Evolutionary conservation across 306 rosid genomes (phyloP).

Genomic region (Medicago arabica): DNA sequence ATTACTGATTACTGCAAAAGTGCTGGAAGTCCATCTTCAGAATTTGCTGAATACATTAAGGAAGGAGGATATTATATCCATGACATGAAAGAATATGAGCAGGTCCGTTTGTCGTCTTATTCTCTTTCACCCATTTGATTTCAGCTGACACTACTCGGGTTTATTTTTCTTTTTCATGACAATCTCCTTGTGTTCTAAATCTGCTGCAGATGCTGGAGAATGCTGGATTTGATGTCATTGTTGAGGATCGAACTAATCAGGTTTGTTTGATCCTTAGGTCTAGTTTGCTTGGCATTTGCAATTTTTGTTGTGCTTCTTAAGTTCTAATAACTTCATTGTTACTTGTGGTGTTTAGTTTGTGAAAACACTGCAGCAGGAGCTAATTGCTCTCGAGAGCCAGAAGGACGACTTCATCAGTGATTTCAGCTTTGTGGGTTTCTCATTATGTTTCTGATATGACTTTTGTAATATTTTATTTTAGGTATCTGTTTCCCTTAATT

Average conservation of each 20-base stretch:
- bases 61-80: constrained; percentile 84
- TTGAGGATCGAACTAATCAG: constrained; percentile 84
- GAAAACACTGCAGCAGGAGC: constrained; percentile 66
- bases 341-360: constrained; percentile 59
- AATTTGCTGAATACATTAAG: constrained; percentile 74
- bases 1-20: constrained; percentile 86
- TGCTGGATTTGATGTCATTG: constrained; percentile 86
- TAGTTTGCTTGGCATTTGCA: constrained; percentile 2
- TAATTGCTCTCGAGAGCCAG: constrained; percentile 65
- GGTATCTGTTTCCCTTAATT: constrained; percentile 29
- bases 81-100: constrained; percentile 66
- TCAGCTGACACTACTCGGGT: constrained; percentile 1
- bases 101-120: constrained; percentile 52
- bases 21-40: constrained; percentile 66
- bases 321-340: constrained; percentile 8
- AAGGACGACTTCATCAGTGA: constrained; percentile 67
- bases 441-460: constrained; percentile 4
- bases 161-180: constrained; percentile 26
- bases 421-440: constrained; percentile 71
- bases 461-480: constrained; percentile 17
- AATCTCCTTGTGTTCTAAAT: constrained; percentile 31
- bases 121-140: constrained; percentile 37
- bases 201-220: constrained; percentile 71
- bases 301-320: constrained; percentile 1
- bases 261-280: constrained; percentile 45